phyloP scores from a whole-genome alignment of 1,284 basidiomycete genomes.

The Cutaneotrichosporon spelunceum region DNA sequence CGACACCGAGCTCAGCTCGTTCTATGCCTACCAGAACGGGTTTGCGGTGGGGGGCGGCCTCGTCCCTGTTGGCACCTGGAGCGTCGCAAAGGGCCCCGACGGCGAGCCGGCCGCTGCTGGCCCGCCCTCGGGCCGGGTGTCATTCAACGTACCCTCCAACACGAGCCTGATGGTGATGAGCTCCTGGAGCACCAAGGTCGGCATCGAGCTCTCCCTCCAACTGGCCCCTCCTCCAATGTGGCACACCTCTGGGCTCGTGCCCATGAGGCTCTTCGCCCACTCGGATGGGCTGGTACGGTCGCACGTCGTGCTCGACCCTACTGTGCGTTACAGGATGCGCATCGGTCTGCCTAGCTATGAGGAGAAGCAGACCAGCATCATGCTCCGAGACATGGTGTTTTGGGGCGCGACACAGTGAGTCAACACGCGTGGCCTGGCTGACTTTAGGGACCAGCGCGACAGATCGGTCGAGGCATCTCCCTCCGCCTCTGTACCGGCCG shows the following conservation, averaged over 20 bases:
- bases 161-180: neutral
- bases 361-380: neutral
- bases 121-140: neutral
- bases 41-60: neutral
- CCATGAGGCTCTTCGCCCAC: neutral
- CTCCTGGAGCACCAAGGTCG: neutral
- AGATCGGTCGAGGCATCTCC: too few species aligned
- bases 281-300: neutral
- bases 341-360: neutral
- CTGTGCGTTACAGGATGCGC: neutral
- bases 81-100: neutral
- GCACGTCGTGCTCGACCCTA: neutral
- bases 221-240: neutral
- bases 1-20: neutral
- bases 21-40: neutral
- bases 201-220: neutral
- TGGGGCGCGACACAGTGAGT: neutral
- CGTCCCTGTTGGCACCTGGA: neutral
- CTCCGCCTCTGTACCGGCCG: too few species aligned
- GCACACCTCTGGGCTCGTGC: neutral
- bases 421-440: neutral
- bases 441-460: neutral
- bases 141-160: neutral
- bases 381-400: neutral
- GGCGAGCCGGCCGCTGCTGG: neutral